Base-by-base conservation (phyloP, 352 stramenopile species). In the Pythium apleroticum region DNA sequence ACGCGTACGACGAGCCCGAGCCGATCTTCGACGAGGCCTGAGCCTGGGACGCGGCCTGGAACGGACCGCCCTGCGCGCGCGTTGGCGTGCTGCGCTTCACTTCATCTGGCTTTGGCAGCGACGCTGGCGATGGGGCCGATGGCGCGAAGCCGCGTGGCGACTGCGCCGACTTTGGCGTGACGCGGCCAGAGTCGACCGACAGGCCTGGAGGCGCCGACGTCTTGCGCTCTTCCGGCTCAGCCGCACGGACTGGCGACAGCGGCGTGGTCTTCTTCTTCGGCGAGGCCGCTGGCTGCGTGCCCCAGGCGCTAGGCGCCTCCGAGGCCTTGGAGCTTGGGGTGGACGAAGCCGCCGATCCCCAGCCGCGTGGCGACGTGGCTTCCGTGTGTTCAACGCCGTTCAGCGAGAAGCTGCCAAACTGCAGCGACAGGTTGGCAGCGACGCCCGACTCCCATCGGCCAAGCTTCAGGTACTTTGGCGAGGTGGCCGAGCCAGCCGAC, bases 351-450 rank as follows among this genome's bases (percentile, higher is more conserved):
- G 77, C 77, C 19, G 81, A 82, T 25, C 72, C 72, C 84, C 84
- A 92, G 35, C 79, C 84, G 43, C 74, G 73, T 57, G 81, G 80
- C 9, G 84, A 89, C n/a, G 81, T 76, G 8, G 85, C 55, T 52
- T 91, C 81, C 43, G 55, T 41, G 45, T 77, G 60, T 6, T 91
- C 84, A 28, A 84, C 76, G 6, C 81, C 84, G 57, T 82, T 91
- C 25, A 95, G 67, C 22, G 87, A 95, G 25, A 95, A 95, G 73
- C 87, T 95, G 14, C 87, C 87, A 73, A 95, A 95, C 71, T 95
- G 87, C 33, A 95, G 78, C 49, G 84, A 91, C 24, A 95, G 63
- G 66, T 93, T 91, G 4, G 83, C 71, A 19, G 81, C 69, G 12
- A 76, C 81, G 10, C 75, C 79, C 45, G 66, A 89, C 39, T 93